These are phyloP conservation scores for Lentinula lateritia DNA, from an alignment of 768 basidiomycete species.

Conservation along the genomic window DNA sequence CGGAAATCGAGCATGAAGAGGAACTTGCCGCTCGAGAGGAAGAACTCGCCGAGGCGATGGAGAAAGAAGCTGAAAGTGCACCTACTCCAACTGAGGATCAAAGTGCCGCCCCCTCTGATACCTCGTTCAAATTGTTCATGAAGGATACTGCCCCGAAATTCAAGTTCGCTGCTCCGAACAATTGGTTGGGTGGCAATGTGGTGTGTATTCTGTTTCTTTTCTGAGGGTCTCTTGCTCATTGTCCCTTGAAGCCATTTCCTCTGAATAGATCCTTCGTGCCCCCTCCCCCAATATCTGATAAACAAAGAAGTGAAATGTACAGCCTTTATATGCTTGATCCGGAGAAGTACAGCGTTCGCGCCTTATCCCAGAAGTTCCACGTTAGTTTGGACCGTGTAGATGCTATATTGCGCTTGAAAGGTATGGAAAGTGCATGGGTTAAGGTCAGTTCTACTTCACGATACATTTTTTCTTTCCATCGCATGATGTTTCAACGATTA, in stretches of 20 bases:
- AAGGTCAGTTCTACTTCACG: slow-evolving; percentile 47
- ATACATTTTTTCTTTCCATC: slow-evolving; percentile 13
- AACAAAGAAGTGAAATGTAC: slow-evolving; percentile 53
- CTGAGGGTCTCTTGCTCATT: slow-evolving; percentile 10
- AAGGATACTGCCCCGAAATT: slow-evolving; percentile 34
- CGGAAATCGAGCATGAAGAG: slow-evolving; percentile 1
- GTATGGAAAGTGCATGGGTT: slow-evolving; percentile 63
- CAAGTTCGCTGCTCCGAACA: slow-evolving; percentile 41
- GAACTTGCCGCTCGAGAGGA: slow-evolving; percentile 4
- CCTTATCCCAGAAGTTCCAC: slow-evolving; percentile 55
- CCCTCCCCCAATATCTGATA: slow-evolving; percentile 68
- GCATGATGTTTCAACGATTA: slow-evolving; percentile 78
- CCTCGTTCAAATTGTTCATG: slow-evolving; percentile 37
- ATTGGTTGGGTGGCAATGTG: slow-evolving; percentile 61
- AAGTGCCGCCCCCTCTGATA: slow-evolving; percentile 12
- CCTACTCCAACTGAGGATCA: slow-evolving; percentile 11
- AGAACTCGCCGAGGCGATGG: slow-evolving; percentile 14
- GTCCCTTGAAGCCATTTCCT: slow-evolving; percentile 67
- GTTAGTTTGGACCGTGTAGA: slow-evolving; percentile 76
- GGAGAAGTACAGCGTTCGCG: slow-evolving; percentile 46
- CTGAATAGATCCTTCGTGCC: slow-evolving; percentile 82
- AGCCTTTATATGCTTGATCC: slow-evolving; percentile 56
- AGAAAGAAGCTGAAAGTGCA: slow-evolving; percentile 8
- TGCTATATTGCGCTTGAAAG: slow-evolving; percentile 79
- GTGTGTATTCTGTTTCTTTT: slow-evolving; percentile 8